A percentile compares a stretch with the other conserved stretches of the same genome.
phyloP scores from a whole-genome alignment of 2,329 filamentous ascomycete species.

The Coniochaeta prunicola region DNA sequence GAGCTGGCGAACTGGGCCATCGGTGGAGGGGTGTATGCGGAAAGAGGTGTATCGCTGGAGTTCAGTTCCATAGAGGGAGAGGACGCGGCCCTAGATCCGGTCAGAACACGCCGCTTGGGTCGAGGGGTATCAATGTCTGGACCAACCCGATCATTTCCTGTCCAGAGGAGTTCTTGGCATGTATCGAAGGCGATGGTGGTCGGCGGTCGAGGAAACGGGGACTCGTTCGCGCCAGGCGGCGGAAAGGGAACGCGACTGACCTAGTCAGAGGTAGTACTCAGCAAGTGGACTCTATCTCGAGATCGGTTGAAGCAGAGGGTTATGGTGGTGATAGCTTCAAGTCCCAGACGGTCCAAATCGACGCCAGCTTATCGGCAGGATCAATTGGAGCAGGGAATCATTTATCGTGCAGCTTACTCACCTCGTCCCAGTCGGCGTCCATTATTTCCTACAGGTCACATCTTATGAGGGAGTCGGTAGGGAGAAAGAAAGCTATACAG shows the following conservation, averaged over 20 bases:
- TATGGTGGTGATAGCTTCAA: background rate
- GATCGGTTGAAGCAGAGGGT: background rate
- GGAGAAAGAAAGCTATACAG: background rate
- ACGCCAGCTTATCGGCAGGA: background rate
- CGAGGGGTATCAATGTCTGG: background rate
- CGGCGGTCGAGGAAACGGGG: constrained; percentile 63
- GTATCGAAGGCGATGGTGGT: constrained; percentile 85
- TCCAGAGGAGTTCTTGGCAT: constrained; percentile 84
- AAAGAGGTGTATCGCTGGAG: constrained; percentile 88
- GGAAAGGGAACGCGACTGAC: constrained; percentile 77
- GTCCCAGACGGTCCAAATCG: background rate
- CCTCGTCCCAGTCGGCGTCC: constrained; percentile 65
- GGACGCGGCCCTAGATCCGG: constrained; percentile 65
- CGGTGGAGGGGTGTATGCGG: constrained; percentile 63
- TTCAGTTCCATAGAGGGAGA: constrained; percentile 80
- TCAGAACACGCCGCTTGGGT: background rate
- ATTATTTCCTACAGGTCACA: constrained; percentile 27
- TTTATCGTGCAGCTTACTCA: constrained; percentile 36
- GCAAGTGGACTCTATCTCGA: background rate
- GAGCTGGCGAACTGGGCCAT: constrained; percentile 80
- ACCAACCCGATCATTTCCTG: constrained; percentile 68
- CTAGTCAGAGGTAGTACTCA: constrained; percentile 31
- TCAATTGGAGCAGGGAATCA: constrained; percentile 3
- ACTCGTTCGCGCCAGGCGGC: constrained; percentile 62
- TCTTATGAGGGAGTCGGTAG: constrained; percentile 6